These are phyloP conservation scores for Salpingoeca rosetta DNA, from an alignment of 78 protist species.

Conservation along the genomic window DNA sequence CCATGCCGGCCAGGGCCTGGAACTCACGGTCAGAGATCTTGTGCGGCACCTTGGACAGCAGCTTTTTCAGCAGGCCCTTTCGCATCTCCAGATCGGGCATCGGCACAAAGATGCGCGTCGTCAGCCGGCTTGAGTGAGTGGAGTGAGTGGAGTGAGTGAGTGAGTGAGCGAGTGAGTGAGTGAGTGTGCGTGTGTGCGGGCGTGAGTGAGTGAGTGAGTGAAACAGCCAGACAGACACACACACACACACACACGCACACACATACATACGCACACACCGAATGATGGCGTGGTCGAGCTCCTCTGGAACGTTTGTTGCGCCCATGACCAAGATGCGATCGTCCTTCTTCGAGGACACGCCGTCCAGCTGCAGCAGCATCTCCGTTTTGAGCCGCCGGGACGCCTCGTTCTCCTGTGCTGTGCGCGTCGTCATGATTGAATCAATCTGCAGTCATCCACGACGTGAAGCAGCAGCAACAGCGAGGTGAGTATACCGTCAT, in stretches of 20 bases:
- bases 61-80: neutral
- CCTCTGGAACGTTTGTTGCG: constrained; percentile 37
- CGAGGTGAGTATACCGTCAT: too few species aligned
- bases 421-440: constrained; percentile 55
- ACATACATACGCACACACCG: constrained; percentile 60
- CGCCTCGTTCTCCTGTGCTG: constrained; percentile 55
- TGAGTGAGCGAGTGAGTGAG: too few species aligned
- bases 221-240: neutral
- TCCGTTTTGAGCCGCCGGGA: constrained; percentile 79
- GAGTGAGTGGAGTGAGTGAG: too few species aligned
- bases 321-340: constrained; percentile 53
- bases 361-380: constrained; percentile 67
- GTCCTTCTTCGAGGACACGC: constrained; percentile 46
- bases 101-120: neutral
- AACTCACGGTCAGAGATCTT: neutral
- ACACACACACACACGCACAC: neutral
- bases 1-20: neutral
- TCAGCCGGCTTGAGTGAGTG: neutral
- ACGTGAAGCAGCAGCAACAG: too few species aligned
- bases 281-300: constrained; percentile 79
- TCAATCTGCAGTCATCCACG: constrained; percentile 41
- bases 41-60: neutral
- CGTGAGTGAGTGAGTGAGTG: neutral
- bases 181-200: too few species aligned
- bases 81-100: neutral